A percentile compares a stretch with the other conserved stretches of the same genome.
Conservation (phyloP, 192 early-diverging fungal genomes). For the Chytriomyces hyalinus region DNA sequence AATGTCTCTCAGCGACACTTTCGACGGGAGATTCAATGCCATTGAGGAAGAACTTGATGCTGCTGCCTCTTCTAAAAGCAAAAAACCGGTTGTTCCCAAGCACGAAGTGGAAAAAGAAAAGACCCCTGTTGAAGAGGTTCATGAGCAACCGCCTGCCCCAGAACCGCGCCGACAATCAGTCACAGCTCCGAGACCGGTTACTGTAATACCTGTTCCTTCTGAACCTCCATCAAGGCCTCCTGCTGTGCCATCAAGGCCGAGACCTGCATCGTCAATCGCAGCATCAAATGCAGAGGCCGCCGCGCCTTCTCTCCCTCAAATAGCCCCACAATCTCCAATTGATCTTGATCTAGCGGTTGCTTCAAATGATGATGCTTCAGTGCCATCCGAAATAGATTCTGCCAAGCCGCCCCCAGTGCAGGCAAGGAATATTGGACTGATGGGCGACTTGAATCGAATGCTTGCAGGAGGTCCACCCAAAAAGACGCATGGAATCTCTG, state of each 20-base stretch:
- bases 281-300: neutral
- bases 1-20: too few species aligned
- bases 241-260: slow-evolving; percentile 13
- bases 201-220: neutral
- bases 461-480: slow-evolving; percentile 38
- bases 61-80: too few species aligned
- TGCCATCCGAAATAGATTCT: neutral
- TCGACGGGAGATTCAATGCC: too few species aligned
- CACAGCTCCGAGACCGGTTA: neutral
- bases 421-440: slow-evolving; percentile 15
- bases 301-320: slow-evolving; percentile 21
- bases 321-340: slow-evolving; percentile 34
- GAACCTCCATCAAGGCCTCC: neutral
- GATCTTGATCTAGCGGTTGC: slow-evolving; percentile 22
- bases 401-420: slow-evolving; percentile 4
- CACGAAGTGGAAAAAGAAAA: too few species aligned
- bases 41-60: too few species aligned
- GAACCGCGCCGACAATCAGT: too few species aligned
- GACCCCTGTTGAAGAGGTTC: too few species aligned
- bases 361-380: neutral
- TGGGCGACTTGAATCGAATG: slow-evolving; percentile 46
- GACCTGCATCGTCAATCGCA: neutral
- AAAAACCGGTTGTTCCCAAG: too few species aligned
- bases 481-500: neutral
- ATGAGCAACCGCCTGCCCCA: too few species aligned